Conservation (phyloP, 1,284 basidiomycete species). For the Papiliotrema nemorosa region DNA sequence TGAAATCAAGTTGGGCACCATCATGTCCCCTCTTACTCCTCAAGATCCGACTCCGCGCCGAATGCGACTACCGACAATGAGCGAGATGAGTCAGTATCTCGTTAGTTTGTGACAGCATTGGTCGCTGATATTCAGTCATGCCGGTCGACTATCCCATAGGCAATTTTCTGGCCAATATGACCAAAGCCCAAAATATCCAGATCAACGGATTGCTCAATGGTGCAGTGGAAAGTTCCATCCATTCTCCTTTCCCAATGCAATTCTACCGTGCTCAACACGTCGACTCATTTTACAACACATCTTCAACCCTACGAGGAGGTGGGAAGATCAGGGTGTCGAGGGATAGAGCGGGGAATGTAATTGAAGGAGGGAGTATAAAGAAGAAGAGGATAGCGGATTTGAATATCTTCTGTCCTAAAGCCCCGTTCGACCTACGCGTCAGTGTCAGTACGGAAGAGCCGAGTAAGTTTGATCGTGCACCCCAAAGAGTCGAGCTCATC, state of each 20-base stretch:
- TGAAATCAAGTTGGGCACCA: conserved; percentile 86
- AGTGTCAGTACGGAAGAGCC: conserved; percentile 78
- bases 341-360: conserved; percentile 66
- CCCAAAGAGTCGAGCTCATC: neutral
- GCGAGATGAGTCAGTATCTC: conserved; percentile 74
- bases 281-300: conserved; percentile 70
- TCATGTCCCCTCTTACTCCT: conserved; percentile 56
- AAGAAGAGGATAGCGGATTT: conserved; percentile 84
- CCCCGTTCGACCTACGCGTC: conserved; percentile 83
- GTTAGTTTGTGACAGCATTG: neutral
- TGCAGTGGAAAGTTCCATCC: conserved; percentile 50
- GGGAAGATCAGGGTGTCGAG: conserved; percentile 77
- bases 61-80: conserved; percentile 65
- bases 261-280: conserved; percentile 76
- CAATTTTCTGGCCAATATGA: conserved; percentile 89
- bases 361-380: conserved; percentile 59
- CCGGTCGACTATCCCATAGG: conserved; percentile 49
- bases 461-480: conserved; percentile 38
- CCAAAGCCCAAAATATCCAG: conserved; percentile 75
- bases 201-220: conserved; percentile 82
- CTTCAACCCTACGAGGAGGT: conserved; percentile 11
- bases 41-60: conserved; percentile 43
- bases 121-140: conserved; percentile 57
- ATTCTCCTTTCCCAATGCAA: conserved; percentile 60
- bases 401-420: conserved; percentile 79